Conservation (phyloP, 2,329 filamentous ascomycete species). For the Coleophoma crateriformis region DNA sequence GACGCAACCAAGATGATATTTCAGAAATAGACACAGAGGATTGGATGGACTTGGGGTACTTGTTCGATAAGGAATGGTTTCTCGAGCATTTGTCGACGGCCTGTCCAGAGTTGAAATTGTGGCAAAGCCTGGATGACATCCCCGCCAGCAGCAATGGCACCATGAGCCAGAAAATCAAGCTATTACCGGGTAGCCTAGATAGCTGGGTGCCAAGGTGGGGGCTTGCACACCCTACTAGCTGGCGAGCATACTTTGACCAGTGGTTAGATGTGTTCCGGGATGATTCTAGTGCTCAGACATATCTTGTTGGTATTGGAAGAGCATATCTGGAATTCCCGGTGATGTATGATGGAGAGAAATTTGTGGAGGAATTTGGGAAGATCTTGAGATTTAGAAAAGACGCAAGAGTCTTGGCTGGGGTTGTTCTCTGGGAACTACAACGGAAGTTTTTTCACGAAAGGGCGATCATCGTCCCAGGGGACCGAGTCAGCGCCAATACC, state of each 20-base stretch:
- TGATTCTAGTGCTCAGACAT: neutral
- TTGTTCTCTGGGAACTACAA: constrained; percentile 23
- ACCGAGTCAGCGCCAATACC: constrained; percentile 9
- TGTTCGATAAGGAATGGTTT: constrained; percentile 1
- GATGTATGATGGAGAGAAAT: constrained; percentile 24
- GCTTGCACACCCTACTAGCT: neutral
- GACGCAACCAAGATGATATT: neutral
- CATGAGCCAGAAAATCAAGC: neutral
- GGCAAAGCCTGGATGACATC: neutral
- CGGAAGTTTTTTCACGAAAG: constrained; percentile 10
- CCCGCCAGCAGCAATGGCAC: neutral
- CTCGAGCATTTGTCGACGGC: neutral
- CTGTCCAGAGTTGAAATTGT: neutral
- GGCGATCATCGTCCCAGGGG: constrained; percentile 12
- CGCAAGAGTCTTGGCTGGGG: constrained; percentile 19
- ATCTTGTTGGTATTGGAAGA: constrained; percentile 15
- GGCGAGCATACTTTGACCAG: neutral
- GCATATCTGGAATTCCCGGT: constrained; percentile 31
- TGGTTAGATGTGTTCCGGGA: neutral
- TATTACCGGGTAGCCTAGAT: neutral
- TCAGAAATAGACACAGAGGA: neutral
- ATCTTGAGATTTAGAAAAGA: constrained; percentile 24
- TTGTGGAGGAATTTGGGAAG: constrained; percentile 29
- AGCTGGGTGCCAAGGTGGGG: neutral
- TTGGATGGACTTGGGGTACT: neutral